Evolutionary conservation across 2,329 filamentous ascomycete genomes (phyloP), one percentile per base, ranked within the genome.

Genomic region (Alternaria panax): DNA sequence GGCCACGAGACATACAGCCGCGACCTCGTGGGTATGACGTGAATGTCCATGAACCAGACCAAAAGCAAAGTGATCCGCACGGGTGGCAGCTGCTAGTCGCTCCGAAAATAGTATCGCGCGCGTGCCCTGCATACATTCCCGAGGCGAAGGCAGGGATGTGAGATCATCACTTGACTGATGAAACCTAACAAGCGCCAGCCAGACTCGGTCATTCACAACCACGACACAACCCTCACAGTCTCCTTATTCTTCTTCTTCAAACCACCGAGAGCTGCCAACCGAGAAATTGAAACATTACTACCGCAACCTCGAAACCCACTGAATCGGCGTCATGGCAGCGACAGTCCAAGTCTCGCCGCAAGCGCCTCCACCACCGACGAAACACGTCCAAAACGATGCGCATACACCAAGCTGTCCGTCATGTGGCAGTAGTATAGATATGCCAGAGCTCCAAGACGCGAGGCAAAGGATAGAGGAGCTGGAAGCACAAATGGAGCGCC

Each of bases 401-500:
- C 69, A 74, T 51, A n/a, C 51, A 7, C 28, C 40, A 14, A 75
- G 59, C 63, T 78, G 75, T 54, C 74, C 74, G 24, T 57, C 68
- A 51, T 78, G 75, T 61, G 75, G 75, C 18, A 69, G 65, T 8
- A 52, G 51, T 7, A 47, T 76, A 7, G 60, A 72, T 7, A 51
- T 53, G 14, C 30, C 52, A 28, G 65, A 65, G 7, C 22, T 61
- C 2, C 66, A 72, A 40, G 67, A 64, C 24, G 70, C 70, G 36
- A 66, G 65, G 59, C 65, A 57, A 18, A 63, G 66, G 45, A 76
- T 79, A 34, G 53, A 52, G 51, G 89, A 92, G 69, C 83, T 94
- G 43, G 87, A 93, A 77, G 83, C 85, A 34, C 90, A 93, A 72
- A 87, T 93, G 54, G 84, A 85, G 56, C 78, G 88, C 54, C 84